A percentile compares a stretch with the other conserved stretches of the same genome.
These are phyloP conservation scores for Tremella fuciformis DNA, from an alignment of 768 basidiomycete species.

Conservation along the genomic window DNA sequence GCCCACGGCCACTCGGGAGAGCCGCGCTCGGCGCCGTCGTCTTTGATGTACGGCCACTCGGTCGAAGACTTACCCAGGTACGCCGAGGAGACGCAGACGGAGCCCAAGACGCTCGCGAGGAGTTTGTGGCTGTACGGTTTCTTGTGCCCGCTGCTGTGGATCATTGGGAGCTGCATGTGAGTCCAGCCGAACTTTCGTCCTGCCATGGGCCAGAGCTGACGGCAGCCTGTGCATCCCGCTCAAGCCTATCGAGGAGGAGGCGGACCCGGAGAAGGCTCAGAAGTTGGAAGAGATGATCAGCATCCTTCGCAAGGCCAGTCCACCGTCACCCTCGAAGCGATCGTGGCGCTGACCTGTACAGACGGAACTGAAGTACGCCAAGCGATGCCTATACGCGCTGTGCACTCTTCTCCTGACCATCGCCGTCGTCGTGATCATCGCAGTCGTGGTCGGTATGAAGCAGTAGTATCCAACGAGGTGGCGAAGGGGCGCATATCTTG, in stretches of 20 bases:
- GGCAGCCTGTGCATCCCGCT: conserved; percentile 44
- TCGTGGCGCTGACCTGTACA: conserved; percentile 17
- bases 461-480: no score
- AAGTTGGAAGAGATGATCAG: conserved; percentile 44
- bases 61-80: conserved; percentile 38
- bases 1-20: conserved; percentile 1
- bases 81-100: conserved; percentile 31
- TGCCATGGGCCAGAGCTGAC: not conserved
- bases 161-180: conserved; percentile 43
- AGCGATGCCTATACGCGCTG: conserved; percentile 30
- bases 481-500: no score
- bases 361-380: conserved; percentile 46
- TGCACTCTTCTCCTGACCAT: conserved; percentile 21
- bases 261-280: conserved; percentile 40
- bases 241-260: conserved; percentile 36
- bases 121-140: conserved; percentile 42
- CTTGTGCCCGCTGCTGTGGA: conserved; percentile 38
- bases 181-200: conserved; percentile 5
- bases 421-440: conserved; percentile 19
- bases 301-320: conserved; percentile 39
- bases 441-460: conserved; percentile 9
- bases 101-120: conserved; percentile 43
- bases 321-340: not conserved
- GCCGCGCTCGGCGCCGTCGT: not conserved
- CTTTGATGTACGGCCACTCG: not conserved